A percentile compares a stretch with the other conserved stretches of the same genome.
These are phyloP conservation scores for Rauvolfia tetraphylla DNA, from an alignment of 257 asterid species.

Conservation along the genomic window DNA sequence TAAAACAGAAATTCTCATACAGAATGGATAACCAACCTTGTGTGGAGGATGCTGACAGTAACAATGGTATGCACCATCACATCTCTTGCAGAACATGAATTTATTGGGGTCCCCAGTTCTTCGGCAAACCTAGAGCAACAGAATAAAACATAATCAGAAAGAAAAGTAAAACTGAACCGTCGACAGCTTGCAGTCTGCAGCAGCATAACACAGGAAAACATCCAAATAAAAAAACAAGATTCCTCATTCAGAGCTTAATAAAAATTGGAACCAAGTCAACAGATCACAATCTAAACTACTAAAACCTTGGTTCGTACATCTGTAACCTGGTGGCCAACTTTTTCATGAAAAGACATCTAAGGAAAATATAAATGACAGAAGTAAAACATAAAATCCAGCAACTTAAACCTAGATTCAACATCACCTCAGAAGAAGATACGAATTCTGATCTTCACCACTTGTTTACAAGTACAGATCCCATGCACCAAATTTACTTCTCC, in stretches of 20 bases:
- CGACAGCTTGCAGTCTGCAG: neutral
- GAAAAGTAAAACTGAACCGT: neutral
- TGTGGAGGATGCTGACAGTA: constrained; percentile 98
- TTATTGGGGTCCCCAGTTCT: constrained; percentile 92
- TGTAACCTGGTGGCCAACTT: neutral
- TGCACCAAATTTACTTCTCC: neutral
- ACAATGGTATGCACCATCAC: constrained; percentile 91
- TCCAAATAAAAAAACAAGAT: neutral
- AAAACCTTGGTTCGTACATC: neutral
- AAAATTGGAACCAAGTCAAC: neutral
- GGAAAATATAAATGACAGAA: neutral
- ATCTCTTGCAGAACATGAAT: constrained; percentile 95
- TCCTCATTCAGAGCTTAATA: neutral
- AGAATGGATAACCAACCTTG: constrained; percentile 51
- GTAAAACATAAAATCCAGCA: neutral
- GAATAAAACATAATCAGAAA: constrained; percentile 7
- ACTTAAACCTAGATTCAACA: neutral
- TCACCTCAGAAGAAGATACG: neutral
- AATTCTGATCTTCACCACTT: neutral
- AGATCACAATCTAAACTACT: neutral
- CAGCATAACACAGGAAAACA: neutral
- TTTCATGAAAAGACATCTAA: neutral
- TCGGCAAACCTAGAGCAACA: constrained; percentile 61
- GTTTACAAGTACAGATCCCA: neutral
- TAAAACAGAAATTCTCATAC: neutral